Evolutionary conservation across 352 stramenopile genomes (phyloP).

Genomic region (Phytophthora chlamydospora): DNA sequence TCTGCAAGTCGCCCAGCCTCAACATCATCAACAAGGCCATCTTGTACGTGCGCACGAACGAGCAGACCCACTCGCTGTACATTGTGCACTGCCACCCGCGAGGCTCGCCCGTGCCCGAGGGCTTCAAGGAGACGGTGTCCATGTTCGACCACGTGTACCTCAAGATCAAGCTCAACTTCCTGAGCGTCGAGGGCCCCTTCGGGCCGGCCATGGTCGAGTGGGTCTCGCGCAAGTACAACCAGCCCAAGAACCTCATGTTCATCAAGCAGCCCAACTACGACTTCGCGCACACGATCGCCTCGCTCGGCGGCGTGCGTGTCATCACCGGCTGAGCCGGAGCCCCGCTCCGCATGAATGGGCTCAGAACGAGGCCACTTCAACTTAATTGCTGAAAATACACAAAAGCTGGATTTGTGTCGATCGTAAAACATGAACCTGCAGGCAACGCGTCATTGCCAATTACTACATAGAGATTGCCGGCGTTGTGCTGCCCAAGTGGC

Average conservation of each 20-base stretch:
- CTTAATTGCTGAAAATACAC: neutral
- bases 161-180: slow-evolving; percentile 94
- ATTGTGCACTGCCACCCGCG: slow-evolving; percentile 91
- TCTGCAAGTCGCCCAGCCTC: slow-evolving; percentile 92
- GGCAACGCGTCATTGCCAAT: too few relatives aligned
- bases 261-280: slow-evolving; percentile 96
- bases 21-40: slow-evolving; percentile 96
- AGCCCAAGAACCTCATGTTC: slow-evolving; percentile 97
- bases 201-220: slow-evolving; percentile 93
- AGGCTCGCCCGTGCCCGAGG: slow-evolving; percentile 59
- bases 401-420: too few relatives aligned
- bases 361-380: slow-evolving; percentile 22
- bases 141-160: slow-evolving; percentile 95
- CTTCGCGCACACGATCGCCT: slow-evolving; percentile 92
- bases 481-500: neutral
- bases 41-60: slow-evolving; percentile 94
- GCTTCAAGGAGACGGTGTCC: slow-evolving; percentile 87
- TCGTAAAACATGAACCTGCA: too few relatives aligned
- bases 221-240: slow-evolving; percentile 86
- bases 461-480: too few relatives aligned
- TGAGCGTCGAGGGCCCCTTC: slow-evolving; percentile 88
- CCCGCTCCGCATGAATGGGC: slow-evolving; percentile 1
- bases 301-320: slow-evolving; percentile 92
- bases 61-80: slow-evolving; percentile 91
- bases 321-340: slow-evolving; percentile 77